Percentiles rank a stretch among this genome's conserved stretches.
These are phyloP conservation scores for Pythium dissimile DNA, from an alignment of 352 stramenopile species.

Conservation along the genomic window DNA sequence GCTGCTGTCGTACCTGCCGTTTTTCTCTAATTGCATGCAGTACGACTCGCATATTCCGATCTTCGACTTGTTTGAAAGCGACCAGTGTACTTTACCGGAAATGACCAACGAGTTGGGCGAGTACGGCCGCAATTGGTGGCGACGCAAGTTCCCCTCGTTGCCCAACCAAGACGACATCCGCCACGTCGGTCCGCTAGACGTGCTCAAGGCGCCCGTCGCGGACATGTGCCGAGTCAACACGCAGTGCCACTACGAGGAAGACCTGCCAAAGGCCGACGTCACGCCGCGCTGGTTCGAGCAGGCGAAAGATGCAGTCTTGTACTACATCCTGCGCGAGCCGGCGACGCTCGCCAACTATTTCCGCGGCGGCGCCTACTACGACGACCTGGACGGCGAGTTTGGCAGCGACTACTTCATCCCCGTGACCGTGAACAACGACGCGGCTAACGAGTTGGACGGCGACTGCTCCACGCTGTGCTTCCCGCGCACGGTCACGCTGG, in stretches of 20 bases:
- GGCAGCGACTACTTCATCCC: conserved; percentile 94
- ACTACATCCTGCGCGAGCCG: conserved; percentile 91
- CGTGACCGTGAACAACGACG: conserved; percentile 88
- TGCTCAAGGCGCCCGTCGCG: conserved; percentile 84
- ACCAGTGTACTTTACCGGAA: conserved; percentile 87
- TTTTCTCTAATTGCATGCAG: conserved; percentile 94
- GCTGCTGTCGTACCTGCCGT: conserved; percentile 94
- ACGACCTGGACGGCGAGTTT: conserved; percentile 41
- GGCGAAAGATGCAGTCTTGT: conserved; percentile 78
- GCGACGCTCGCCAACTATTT: conserved; percentile 89
- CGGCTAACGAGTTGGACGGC: conserved; percentile 64
- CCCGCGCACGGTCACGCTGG: conserved; percentile 89
- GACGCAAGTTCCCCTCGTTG: conserved; percentile 73
- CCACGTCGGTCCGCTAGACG: conserved; percentile 84
- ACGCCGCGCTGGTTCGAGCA: conserved; percentile 96
- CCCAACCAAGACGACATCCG: conserved; percentile 95
- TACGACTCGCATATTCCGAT: conserved; percentile 96
- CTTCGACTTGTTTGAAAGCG: conserved; percentile 90
- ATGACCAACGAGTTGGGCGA: conserved; percentile 62
- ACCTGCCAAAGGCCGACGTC: conserved; percentile 83
- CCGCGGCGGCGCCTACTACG: conserved; percentile 65
- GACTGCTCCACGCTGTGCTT: conserved; percentile 92
- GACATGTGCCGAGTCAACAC: conserved; percentile 91
- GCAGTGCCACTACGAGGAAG: conserved; percentile 93
- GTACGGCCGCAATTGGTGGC: conserved; percentile 71